These are phyloP conservation scores for Carallia brachiata DNA, from an alignment of 345 rosid genomes.

Conservation along the genomic window DNA sequence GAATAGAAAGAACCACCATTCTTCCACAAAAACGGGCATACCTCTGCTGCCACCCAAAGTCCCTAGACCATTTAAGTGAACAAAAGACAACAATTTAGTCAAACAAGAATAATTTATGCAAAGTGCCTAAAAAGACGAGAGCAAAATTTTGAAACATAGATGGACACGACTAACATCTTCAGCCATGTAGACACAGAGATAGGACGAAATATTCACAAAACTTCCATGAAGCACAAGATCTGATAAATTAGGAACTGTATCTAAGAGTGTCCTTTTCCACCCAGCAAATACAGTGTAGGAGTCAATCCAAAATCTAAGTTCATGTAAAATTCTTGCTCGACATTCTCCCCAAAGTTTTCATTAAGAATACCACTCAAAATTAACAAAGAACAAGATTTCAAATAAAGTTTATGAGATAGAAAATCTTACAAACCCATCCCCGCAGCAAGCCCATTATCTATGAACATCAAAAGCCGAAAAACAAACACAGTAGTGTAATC, in stretches of 20 bases:
- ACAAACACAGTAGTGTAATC: constrained; percentile 85
- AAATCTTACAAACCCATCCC: constrained; percentile 95
- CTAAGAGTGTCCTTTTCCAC: not conserved
- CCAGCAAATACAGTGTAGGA: not conserved
- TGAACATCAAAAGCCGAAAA: constrained; percentile 91
- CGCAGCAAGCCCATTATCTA: constrained; percentile 90
- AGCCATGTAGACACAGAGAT: not conserved
- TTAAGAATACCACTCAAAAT: not conserved
- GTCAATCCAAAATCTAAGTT: not conserved
- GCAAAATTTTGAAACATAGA: not conserved
- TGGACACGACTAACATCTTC: not conserved
- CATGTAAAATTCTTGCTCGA: not conserved
- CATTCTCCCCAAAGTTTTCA: too few species aligned
- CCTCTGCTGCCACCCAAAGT: constrained; percentile 96
- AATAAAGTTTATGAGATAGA: not conserved
- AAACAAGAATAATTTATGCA: constrained; percentile 6
- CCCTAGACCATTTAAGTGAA: constrained; percentile 44
- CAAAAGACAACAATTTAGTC: not conserved
- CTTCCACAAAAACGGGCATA: constrained; percentile 90
- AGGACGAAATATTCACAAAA: too few species aligned
- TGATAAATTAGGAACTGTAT: not conserved
- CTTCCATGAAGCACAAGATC: too few species aligned
- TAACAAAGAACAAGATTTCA: not conserved
- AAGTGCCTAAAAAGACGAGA: not conserved
- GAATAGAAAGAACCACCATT: constrained; percentile 69